These are phyloP conservation scores for Viridothelium virens DNA, from an alignment of 495 filamentous ascomycete genomes.

Conservation along the genomic window DNA sequence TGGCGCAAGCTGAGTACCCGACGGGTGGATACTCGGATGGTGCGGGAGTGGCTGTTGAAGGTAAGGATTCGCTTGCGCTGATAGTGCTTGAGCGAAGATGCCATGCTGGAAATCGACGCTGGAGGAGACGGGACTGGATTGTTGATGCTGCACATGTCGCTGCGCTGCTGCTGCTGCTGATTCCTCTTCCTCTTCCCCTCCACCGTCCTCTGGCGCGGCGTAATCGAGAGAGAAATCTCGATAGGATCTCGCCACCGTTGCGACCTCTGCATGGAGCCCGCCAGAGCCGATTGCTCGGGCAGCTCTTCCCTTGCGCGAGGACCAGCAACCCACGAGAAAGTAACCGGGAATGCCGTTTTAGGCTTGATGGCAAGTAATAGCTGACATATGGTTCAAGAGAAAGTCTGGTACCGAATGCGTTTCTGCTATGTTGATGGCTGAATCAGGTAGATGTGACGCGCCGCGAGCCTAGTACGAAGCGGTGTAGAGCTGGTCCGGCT, in stretches of 20 bases:
- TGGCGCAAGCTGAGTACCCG: constrained; percentile 1
- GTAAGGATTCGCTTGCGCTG: constrained; percentile 3
- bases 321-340: constrained; percentile 3
- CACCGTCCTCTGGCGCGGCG: constrained; percentile 51
- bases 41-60: constrained; percentile 11
- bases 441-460: constrained; percentile 9
- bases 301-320: constrained; percentile 41
- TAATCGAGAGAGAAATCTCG: constrained; percentile 60
- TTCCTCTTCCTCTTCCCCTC: constrained; percentile 30
- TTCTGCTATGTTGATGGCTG: constrained; percentile 9
- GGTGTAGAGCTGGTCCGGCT: constrained; percentile 6
- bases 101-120: constrained; percentile 29
- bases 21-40: constrained; percentile 2
- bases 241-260: constrained; percentile 59
- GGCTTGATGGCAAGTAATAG: not conserved
- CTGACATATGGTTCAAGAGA: not conserved
- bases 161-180: constrained; percentile 31
- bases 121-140: constrained; percentile 37
- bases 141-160: constrained; percentile 44
- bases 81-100: not conserved
- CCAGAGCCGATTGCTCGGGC: constrained; percentile 64
- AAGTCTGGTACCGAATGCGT: constrained; percentile 5
- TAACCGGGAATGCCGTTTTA: constrained; percentile 5
- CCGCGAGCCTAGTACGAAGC: constrained; percentile 2
- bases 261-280: constrained; percentile 60